These are phyloP conservation scores for Pilobolus umbonatus DNA, from an alignment of 192 early-diverging fungal species.

Conservation along the genomic window DNA sequence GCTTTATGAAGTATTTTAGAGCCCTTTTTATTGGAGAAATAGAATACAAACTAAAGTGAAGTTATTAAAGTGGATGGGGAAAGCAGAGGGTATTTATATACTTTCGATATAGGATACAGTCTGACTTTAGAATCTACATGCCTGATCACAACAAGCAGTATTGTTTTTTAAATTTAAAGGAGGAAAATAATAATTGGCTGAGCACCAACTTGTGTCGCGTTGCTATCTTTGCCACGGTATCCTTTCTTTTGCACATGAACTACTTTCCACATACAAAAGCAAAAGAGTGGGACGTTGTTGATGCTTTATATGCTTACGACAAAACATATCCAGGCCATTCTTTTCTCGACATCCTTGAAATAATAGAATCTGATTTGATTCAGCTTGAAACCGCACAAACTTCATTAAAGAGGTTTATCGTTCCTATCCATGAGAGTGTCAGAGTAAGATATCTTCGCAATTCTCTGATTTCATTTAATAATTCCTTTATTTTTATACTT, in stretches of 20 bases:
- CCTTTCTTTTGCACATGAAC: neutral
- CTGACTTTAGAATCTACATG: no score
- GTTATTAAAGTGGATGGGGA: no score
- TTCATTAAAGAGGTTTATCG: slow-evolving; percentile 6
- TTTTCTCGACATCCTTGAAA: slow-evolving; percentile 7
- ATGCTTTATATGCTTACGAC: slow-evolving; percentile 10
- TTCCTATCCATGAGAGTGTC: slow-evolving; percentile 3
- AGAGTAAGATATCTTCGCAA: slow-evolving; percentile 2
- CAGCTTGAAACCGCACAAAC: slow-evolving; percentile 5
- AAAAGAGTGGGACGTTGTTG: slow-evolving; percentile 3
- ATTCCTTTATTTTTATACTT: slow-evolving; percentile 3
- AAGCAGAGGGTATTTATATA: no score
- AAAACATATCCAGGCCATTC: slow-evolving; percentile 3
- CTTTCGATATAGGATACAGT: no score
- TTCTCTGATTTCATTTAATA: neutral
- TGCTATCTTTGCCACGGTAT: no score
- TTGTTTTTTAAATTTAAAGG: no score
- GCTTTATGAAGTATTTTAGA: no score
- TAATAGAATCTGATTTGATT: slow-evolving; percentile 10
- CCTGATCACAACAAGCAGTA: no score
- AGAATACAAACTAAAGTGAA: no score
- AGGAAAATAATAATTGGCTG: no score
- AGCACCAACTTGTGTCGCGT: no score
- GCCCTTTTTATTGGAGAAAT: no score
- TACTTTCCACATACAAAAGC: slow-evolving; percentile 8